Evolutionary conservation across 2,329 filamentous ascomycete genomes (phyloP), one percentile per base, ranked within the genome.

Genomic region (Tolypocladium pustulatum): DNA sequence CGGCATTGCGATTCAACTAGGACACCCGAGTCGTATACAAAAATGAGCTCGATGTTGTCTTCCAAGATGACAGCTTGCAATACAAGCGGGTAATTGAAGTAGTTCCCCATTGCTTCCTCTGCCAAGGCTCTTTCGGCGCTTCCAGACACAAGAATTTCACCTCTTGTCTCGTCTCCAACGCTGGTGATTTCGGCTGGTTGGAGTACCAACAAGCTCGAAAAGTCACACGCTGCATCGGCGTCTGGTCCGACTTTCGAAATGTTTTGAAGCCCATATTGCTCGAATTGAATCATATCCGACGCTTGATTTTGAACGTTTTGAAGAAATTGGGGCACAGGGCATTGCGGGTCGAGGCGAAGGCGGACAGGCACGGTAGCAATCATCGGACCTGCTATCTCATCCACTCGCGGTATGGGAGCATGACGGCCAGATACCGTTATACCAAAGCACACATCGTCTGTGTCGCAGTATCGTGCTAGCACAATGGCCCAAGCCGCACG

Each of bases 401-500:
- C 62, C 4, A 70, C 61, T 0, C 59, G 63, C 13, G 49, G 51
- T 3, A 71, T 60, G 1, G 65, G 57, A 0, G 62, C 61, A 17
- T 65, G 60, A 2, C 68, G 62, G 1, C 68, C 69, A 1, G 64
- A 67, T 4, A 68, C 41, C 0, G 62, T 62, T 1, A 58, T 32
- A 1, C 68, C 69, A 55, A 69, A 71, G 4, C 64, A 51, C 1
- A 69, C 55, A 12, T 66, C 64, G 6, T 61, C 54, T 6, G 61
- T 59, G 7, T 57, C 61, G 20, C 62, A 62, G 25, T 65, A 60
- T 1, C 59, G 58, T 10, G 62, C 43, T 12, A 64, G 54, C 13
- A 65, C 38, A 8, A 71, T 27, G 1, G 65, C 67, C 68, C 67
- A 70, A 1, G 68, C 67, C 1, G 65, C 66, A 13, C 64, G 63